These are phyloP conservation scores for Cinchona pubescens DNA, from an alignment of 257 asterid genomes.

Conservation along the genomic window DNA sequence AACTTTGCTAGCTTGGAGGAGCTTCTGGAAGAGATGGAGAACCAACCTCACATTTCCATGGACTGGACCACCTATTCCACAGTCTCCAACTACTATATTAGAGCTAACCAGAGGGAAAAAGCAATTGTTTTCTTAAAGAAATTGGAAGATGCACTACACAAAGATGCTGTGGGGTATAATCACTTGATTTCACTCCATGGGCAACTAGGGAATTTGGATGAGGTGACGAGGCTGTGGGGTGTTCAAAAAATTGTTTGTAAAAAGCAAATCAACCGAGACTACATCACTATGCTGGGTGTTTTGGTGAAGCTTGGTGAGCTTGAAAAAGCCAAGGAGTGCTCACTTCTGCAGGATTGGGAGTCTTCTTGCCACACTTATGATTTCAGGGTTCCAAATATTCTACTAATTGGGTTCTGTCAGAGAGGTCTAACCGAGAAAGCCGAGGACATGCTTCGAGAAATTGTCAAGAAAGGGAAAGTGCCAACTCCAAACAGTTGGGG, in stretches of 20 bases:
- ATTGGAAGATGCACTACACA: conserved; percentile 38
- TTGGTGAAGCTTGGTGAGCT: conserved; percentile 58
- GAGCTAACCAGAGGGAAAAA: conserved; percentile 42
- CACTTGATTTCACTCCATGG: conserved; percentile 59
- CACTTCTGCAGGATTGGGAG: conserved; percentile 55
- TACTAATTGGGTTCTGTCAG: conserved; percentile 60
- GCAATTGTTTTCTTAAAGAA: conserved; percentile 44
- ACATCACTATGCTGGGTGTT: conserved; percentile 49
- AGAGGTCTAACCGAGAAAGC: conserved; percentile 43
- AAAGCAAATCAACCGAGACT: conserved; percentile 59
- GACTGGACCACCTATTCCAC: conserved; percentile 55
- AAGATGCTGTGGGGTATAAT: conserved; percentile 48
- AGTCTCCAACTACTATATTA: conserved; percentile 42
- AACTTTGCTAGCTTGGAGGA: conserved; percentile 49
- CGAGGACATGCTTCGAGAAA: conserved; percentile 38
- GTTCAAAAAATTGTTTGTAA: conserved; percentile 46
- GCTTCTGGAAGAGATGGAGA: conserved; percentile 51
- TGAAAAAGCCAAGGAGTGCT: conserved; percentile 41
- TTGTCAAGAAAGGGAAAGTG: conserved; percentile 35
- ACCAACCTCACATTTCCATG: conserved; percentile 29
- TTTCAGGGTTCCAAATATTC: conserved; percentile 50
- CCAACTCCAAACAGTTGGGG: conserved; percentile 61
- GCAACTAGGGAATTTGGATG: conserved; percentile 43
- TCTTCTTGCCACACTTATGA: conserved; percentile 40
- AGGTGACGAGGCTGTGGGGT: conserved; percentile 56